These are phyloP conservation scores for Collariella sp. DNA, from an alignment of 495 filamentous ascomycete species.

Conservation along the genomic window DNA sequence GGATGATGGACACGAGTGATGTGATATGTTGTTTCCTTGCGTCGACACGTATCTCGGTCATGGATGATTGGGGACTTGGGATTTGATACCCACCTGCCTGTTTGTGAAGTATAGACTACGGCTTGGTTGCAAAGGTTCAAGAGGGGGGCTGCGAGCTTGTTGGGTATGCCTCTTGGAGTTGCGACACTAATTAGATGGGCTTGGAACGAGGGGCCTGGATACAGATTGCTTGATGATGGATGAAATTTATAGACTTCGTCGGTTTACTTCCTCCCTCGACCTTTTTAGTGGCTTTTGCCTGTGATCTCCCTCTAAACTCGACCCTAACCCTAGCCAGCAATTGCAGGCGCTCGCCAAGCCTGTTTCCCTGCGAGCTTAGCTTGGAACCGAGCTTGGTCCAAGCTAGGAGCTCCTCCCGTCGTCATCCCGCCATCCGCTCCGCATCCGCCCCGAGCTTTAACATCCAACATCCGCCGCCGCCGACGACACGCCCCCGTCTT, in stretches of 20 bases:
- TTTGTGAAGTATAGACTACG: slow-evolving; percentile 4
- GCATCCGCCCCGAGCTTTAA: too few relatives aligned
- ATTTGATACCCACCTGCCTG: slow-evolving; percentile 4
- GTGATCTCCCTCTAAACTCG: too few relatives aligned
- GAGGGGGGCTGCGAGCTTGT: background rate
- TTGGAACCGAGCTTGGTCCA: too few relatives aligned
- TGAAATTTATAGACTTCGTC: too few relatives aligned
- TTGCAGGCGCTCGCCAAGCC: too few relatives aligned
- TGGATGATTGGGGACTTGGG: background rate
- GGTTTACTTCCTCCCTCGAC: background rate
- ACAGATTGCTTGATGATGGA: background rate
- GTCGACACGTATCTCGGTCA: background rate
- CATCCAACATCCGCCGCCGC: too few relatives aligned
- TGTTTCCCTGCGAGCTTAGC: too few relatives aligned
- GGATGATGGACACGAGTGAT: background rate
- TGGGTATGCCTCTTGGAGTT: slow-evolving; percentile 1
- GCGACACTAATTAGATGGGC: background rate
- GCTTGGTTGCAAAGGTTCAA: background rate
- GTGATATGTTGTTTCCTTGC: background rate
- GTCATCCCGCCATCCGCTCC: too few relatives aligned
- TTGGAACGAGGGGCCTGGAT: background rate
- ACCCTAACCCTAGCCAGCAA: too few relatives aligned
- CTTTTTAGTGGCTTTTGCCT: too few relatives aligned
- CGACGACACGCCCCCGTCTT: too few relatives aligned
- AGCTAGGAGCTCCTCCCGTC: too few relatives aligned